Conservation (phyloP, 139 green algal species). For the Coelastrella sp. region DNA sequence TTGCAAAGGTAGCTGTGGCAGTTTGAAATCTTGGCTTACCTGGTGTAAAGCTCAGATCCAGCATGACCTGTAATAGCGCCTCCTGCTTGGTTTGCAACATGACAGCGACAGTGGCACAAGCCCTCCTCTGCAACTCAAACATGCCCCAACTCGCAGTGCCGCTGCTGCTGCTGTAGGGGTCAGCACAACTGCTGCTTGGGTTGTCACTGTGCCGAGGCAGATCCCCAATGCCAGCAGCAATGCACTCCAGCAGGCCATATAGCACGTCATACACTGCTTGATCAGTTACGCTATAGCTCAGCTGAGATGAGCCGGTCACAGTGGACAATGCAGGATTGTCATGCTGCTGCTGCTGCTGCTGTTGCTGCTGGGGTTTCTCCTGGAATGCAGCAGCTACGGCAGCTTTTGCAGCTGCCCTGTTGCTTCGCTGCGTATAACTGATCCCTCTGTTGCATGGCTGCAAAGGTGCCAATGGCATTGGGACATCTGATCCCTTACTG, state of each 20-base stretch:
- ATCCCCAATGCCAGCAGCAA: background rate
- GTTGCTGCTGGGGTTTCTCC: slow-evolving; percentile 9
- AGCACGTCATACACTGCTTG: slow-evolving; percentile 26
- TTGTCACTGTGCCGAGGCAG: background rate
- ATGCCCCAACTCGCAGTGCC: background rate
- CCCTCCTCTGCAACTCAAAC: slow-evolving; percentile 22
- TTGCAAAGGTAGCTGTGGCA: too few relatives aligned
- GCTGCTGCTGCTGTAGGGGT: slow-evolving; percentile 11
- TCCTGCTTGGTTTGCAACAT: slow-evolving; percentile 21
- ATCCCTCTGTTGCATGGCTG: background rate
- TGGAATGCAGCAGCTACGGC: slow-evolving; percentile 7
- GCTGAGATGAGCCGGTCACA: background rate
- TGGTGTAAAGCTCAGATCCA: background rate
- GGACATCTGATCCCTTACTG: background rate
- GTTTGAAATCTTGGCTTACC: background rate
- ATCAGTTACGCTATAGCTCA: background rate
- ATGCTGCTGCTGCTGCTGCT: slow-evolving; percentile 21
- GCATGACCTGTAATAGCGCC: background rate
- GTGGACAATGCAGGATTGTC: background rate
- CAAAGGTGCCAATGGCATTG: background rate
- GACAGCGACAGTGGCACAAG: background rate
- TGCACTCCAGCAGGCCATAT: background rate
- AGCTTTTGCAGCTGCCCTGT: background rate
- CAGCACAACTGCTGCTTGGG: background rate
- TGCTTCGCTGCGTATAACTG: background rate